Evolutionary conservation across 208 protist genomes (phyloP).

Genomic region (Wallacemonas sp.): DNA sequence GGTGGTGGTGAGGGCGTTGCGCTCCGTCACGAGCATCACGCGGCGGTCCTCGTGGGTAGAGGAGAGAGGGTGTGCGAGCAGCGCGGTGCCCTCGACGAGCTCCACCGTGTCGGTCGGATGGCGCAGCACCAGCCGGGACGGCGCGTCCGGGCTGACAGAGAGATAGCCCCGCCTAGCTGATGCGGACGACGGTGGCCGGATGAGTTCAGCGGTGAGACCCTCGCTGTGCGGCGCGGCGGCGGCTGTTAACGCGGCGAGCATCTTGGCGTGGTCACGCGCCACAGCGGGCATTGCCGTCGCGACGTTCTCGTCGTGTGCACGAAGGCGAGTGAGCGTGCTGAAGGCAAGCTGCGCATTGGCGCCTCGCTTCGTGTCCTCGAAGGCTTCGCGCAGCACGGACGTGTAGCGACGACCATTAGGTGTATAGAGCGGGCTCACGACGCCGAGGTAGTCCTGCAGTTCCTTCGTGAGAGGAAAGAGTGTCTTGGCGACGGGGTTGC

Average conservation of each 20-base stretch:
- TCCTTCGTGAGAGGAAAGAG: constrained; percentile 69
- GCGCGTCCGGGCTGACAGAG: constrained; percentile 31
- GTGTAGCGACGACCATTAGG: constrained; percentile 53
- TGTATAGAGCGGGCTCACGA: constrained; percentile 43
- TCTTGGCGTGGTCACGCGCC: constrained; percentile 37
- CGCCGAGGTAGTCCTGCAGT: constrained; percentile 53
- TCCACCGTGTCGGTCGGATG: constrained; percentile 33
- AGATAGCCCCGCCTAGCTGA: constrained; percentile 28
- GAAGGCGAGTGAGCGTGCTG: constrained; percentile 66
- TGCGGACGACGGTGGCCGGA: constrained; percentile 9
- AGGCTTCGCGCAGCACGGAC: constrained; percentile 48
- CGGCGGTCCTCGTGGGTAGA: constrained; percentile 77
- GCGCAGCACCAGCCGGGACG: constrained; percentile 49
- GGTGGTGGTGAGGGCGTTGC: constrained; percentile 50
- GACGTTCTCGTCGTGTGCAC: constrained; percentile 67
- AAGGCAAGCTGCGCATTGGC: constrained; percentile 66
- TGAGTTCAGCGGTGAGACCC: constrained; percentile 42
- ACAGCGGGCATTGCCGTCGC: constrained; percentile 42
- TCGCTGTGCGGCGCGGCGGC: constrained; percentile 29
- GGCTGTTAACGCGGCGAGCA: constrained; percentile 30
- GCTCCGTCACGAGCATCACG: constrained; percentile 79
- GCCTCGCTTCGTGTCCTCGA: constrained; percentile 32
- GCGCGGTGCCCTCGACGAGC: constrained; percentile 57
- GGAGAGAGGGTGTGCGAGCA: constrained; percentile 82
- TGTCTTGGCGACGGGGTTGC: constrained; percentile 61